Base-by-base conservation (phyloP, 441 rosid species). In the Aleurites moluccanus region DNA sequence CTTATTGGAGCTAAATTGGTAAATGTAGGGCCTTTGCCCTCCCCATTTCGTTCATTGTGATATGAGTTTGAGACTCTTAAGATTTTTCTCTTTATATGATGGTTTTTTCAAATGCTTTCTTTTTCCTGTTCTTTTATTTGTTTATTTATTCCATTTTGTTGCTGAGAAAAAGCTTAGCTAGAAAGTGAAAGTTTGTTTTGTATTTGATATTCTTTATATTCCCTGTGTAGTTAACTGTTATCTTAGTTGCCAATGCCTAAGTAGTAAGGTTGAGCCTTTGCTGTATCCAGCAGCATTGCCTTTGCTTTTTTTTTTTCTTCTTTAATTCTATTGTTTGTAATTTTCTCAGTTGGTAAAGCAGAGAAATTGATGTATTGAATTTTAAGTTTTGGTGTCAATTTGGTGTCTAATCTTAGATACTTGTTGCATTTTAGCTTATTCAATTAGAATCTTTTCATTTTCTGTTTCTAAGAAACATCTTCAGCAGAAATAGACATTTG, bases 1-100 rank as follows among this genome's bases (percentile, higher is more conserved):
- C 15, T 80, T 35, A 63, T 35, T 60, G 65, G 66, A 62, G 62
- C 57, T 66, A 72, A 67, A 57, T 47, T 47, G 25, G 65, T 47
- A 53, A 45, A 15, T 66, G 1, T 44, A 44, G 47, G 47, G 14
- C 47, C 47, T 10, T 10, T 44, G 10, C 10, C 13, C 13, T 44
- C 3, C 47, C 3, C 0, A 44, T 10, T 44, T 49, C 16, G n/a
- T 49, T 1, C 18, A 15, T 49, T 49, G 6, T 49, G 18, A 45
- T 15, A 14, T 49, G 47, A 10, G 3, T 44, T 44, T 44, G 47
- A 44, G 47, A 44, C 47, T 42, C 45, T 40, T 44, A 44, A 44
- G 0, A 15, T 14, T 15, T 14, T 50, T 50, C 55, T 50, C 21
- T 6, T 50, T 18, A 50, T 50, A 16, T 16, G 55, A 15, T 53